Evolutionary conservation across 2,329 filamentous ascomycete species (phyloP).

Genomic region (Scleromitrula shiraiana): DNA sequence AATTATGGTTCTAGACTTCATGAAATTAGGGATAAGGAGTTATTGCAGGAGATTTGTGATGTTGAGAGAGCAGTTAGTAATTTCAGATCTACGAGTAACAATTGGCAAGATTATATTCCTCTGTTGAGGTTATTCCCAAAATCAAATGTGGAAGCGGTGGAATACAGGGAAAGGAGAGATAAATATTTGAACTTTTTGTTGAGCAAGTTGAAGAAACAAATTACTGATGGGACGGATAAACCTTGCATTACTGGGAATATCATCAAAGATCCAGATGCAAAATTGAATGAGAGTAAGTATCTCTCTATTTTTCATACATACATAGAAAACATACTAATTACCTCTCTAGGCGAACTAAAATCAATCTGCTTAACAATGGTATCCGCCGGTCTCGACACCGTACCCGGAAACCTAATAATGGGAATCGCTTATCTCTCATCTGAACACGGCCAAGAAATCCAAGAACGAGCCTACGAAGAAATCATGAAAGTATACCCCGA

Average conservation of each 20-base stretch:
- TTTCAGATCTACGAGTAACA: conserved; percentile 71
- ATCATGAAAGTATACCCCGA: conserved; percentile 66
- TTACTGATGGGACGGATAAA: conserved; percentile 54
- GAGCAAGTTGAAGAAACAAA: conserved; percentile 50
- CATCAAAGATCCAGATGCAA: conserved; percentile 50
- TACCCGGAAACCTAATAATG: conserved; percentile 74
- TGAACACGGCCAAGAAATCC: conserved; percentile 58
- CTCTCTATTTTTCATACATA: conserved; percentile 18
- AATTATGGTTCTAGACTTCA: conserved; percentile 70
- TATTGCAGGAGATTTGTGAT: conserved; percentile 65
- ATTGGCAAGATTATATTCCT: conserved; percentile 81
- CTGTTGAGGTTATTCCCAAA: conserved; percentile 57
- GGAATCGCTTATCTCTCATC: conserved; percentile 69
- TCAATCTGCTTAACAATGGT: conserved; percentile 79
- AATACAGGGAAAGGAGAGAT: conserved; percentile 61
- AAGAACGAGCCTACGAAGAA: conserved; percentile 59
- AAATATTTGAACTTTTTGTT: conserved; percentile 55
- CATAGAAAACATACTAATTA: conserved; percentile 34
- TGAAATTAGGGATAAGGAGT: conserved; percentile 56
- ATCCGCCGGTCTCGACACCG: conserved; percentile 72
- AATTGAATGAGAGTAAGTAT: conserved; percentile 54
- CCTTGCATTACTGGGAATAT: conserved; percentile 65
- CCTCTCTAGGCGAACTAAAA: conserved; percentile 58
- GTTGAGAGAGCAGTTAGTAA: conserved; percentile 71
- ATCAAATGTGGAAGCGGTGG: conserved; percentile 52